These are phyloP conservation scores for Fraxinus anomala DNA, from an alignment of 257 asterid genomes.

Conservation along the genomic window DNA sequence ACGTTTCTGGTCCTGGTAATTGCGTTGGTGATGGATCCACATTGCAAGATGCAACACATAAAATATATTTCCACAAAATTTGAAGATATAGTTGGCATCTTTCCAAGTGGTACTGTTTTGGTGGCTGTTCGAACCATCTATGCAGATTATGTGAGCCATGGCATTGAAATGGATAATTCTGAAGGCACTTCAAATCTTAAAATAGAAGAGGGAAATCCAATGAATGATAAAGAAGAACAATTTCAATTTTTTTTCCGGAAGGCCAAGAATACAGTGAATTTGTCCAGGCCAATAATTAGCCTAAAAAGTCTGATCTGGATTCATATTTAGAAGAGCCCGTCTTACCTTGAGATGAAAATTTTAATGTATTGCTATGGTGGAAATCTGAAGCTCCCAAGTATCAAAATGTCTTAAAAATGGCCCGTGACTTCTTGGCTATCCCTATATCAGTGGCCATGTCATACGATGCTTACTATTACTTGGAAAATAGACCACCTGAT, in stretches of 20 bases:
- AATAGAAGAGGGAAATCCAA: too few species aligned
- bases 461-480: constrained; percentile 17
- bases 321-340: constrained; percentile 25
- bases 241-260: too few species aligned
- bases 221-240: too few species aligned
- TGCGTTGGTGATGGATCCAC: constrained; percentile 6
- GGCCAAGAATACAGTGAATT: too few species aligned
- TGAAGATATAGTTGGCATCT: neutral
- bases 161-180: too few species aligned
- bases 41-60: constrained; percentile 12
- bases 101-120: neutral
- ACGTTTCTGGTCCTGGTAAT: constrained; percentile 5
- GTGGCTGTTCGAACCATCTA: neutral
- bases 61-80: constrained; percentile 3
- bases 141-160: too few species aligned
- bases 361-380: constrained; percentile 30
- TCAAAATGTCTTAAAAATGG: constrained; percentile 21
- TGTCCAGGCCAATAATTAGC: too few species aligned
- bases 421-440: constrained; percentile 27
- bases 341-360: constrained; percentile 15
- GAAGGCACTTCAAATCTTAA: too few species aligned
- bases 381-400: constrained; percentile 11
- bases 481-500: constrained; percentile 14
- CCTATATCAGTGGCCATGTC: constrained; percentile 25
- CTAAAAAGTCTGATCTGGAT: neutral